Conservation (phyloP, 805 yeast genomes). For the Candida sonorensis region DNA sequence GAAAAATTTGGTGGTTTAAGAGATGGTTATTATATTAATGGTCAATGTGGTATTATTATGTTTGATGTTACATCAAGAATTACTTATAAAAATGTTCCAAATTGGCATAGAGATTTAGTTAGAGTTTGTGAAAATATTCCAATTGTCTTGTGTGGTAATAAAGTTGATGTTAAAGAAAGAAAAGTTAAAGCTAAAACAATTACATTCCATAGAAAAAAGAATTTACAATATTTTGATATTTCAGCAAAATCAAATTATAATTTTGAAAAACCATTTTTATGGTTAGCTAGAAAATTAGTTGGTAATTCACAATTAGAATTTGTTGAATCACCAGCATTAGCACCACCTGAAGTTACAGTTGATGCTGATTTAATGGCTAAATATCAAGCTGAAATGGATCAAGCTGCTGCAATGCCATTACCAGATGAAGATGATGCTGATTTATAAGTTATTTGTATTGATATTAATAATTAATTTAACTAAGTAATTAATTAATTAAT, state of each 20-base stretch:
- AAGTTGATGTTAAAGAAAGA: constrained; percentile 99
- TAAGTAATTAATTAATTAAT: neutral
- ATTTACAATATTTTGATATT: constrained; percentile 98
- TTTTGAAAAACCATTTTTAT: constrained; percentile 99
- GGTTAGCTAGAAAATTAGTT: constrained; percentile 99
- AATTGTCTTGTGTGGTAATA: constrained; percentile 97
- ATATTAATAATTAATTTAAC: no score
- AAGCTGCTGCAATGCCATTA: constrained; percentile 98
- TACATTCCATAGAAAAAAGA: constrained; percentile 99
- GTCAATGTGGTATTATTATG: constrained; percentile 99
- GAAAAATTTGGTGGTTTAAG: constrained; percentile 99
- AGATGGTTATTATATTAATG: constrained; percentile 99
- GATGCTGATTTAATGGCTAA: constrained; percentile 95
- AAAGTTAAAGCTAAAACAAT: constrained; percentile 99
- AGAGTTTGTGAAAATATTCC: constrained; percentile 99
- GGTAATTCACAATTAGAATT: constrained; percentile 98
- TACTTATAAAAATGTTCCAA: constrained; percentile 99
- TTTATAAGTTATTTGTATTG: no score
- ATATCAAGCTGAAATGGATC: constrained; percentile 99
- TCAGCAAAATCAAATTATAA: constrained; percentile 99
- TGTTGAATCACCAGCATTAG: constrained; percentile 98
- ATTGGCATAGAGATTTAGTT: constrained; percentile 99
- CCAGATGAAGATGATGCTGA: constrained; percentile 99
- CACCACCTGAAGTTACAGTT: constrained; percentile 98
- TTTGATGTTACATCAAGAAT: constrained; percentile 99